Evolutionary conservation across 495 filamentous ascomycete species (phyloP).

Genomic region (Penicillium chermesinum): DNA sequence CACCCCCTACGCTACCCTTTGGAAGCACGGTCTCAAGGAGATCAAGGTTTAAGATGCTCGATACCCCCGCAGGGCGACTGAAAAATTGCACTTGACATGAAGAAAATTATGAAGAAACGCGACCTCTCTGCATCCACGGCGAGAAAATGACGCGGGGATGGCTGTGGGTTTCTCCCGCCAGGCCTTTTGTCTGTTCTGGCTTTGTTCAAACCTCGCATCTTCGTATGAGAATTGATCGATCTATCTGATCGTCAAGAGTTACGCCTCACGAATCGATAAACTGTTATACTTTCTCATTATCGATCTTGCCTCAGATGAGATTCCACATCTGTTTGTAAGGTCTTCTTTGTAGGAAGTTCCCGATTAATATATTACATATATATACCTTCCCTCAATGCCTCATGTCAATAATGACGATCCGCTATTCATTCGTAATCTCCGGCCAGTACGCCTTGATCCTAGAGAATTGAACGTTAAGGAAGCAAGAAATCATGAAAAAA

Average conservation of each 20-base stretch:
- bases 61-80: constrained; percentile 16
- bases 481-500: too few relatives aligned
- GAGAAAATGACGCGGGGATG: constrained; percentile 14
- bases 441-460: too few relatives aligned
- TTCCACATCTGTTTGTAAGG: too few relatives aligned
- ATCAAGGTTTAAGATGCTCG: constrained; percentile 76
- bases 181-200: constrained; percentile 21
- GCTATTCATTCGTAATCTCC: too few relatives aligned
- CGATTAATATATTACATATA: not conserved
- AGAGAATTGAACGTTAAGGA: too few relatives aligned
- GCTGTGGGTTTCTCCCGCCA: constrained; percentile 9
- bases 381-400: not conserved
- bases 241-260: constrained; percentile 30
- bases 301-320: too few relatives aligned
- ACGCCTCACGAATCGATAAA: constrained; percentile 43
- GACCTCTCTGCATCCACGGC: constrained; percentile 17
- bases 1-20: constrained; percentile 83
- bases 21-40: constrained; percentile 90
- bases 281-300: constrained; percentile 32
- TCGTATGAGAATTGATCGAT: constrained; percentile 33
- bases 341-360: too few relatives aligned
- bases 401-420: too few relatives aligned
- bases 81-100: constrained; percentile 25
- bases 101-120: constrained; percentile 25
- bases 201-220: constrained; percentile 21